Base-by-base conservation (phyloP, 441 rosid genomes). In the Adansonia gregorii region DNA sequence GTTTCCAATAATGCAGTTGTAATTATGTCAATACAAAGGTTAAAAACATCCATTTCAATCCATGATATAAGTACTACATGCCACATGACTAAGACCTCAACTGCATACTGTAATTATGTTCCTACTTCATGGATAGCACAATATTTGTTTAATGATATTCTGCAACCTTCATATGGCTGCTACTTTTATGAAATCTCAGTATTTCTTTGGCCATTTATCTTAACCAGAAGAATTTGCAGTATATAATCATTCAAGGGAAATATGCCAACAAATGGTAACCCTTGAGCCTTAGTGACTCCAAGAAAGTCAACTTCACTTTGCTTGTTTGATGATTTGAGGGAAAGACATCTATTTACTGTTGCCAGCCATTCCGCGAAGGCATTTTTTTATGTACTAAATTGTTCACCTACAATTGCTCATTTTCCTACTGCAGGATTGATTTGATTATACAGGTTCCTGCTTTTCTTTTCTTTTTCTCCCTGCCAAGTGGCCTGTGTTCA, bases 141-240 rank as follows among this genome's bases (percentile, higher is more conserved):
- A 3, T 72, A 52, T 52, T 52, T 72, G 63, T 31, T 54, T 4
- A 54, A 52, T 72, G 63, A 31, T 72, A 27, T 72, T 71, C 74
- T 9, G 2, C 48, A n/a, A 15, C 8, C 24, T 71, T 71, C 63
- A 15, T 71, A 31, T 10, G 14, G 3, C 3, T 3, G 66, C 56
- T 66, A 46, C 45, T 55, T 3, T 67, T 43, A 31, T 46, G 63
- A 31, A 17, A 60, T 55, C 35, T 61, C 64, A 8, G 39, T 60
- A 7, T 24, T 11, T 78, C 20, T 35, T 27, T 12, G 7, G 7
- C 66, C 31, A 12, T 67, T 11, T 45, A 69, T 61, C 39, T 12
- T 64, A 63, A 27, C 10, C 19, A 48, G 75, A 59, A 79, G 43
- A 74, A 51, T 52, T 11, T 59, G 54, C 48, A n/a, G 61, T 35